Percentiles rank a stretch among this genome's conserved stretches.
These are phyloP conservation scores for Alopecurus myosuroides DNA, from an alignment of 176 grass and related monocot species.

Conservation along the genomic window DNA sequence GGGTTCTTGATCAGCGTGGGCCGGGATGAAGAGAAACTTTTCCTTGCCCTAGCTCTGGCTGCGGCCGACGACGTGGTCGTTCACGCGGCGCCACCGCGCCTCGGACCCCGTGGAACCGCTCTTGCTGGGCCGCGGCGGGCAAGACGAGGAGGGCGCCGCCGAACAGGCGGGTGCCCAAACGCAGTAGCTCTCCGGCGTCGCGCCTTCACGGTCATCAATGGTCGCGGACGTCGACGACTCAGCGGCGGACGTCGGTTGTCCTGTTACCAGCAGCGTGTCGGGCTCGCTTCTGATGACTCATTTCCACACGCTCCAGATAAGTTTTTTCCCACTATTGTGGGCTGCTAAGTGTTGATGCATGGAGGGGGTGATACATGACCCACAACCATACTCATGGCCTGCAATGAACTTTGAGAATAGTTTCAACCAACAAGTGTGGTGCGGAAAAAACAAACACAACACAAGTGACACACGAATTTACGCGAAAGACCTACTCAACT, in stretches of 20 bases:
- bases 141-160: not conserved
- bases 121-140: slow-evolving; percentile 25
- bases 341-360: too few species aligned
- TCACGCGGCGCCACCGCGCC: slow-evolving; percentile 72
- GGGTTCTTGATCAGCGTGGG: not conserved
- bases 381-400: too few species aligned
- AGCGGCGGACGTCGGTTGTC: slow-evolving; percentile 29
- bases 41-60: slow-evolving; percentile 91
- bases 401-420: too few species aligned
- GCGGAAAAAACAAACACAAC: too few species aligned
- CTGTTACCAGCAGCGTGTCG: too few species aligned
- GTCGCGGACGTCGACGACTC: slow-evolving; percentile 18
- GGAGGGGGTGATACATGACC: too few species aligned
- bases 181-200: slow-evolving; percentile 60
- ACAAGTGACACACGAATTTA: too few species aligned
- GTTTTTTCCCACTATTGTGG: too few species aligned
- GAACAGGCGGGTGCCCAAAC: slow-evolving; percentile 42
- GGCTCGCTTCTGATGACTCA: too few species aligned
- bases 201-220: slow-evolving; percentile 27
- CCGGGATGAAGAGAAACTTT: slow-evolving; percentile 71
- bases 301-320: too few species aligned
- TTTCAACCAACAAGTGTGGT: too few species aligned
- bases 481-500: too few species aligned
- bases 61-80: slow-evolving; percentile 61
- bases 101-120: slow-evolving; percentile 78